Percentiles rank a stretch among this genome's conserved stretches.
Evolutionary conservation across 306 rosid genomes (phyloP).

Genomic region (Trichosanthes cucumerina): DNA sequence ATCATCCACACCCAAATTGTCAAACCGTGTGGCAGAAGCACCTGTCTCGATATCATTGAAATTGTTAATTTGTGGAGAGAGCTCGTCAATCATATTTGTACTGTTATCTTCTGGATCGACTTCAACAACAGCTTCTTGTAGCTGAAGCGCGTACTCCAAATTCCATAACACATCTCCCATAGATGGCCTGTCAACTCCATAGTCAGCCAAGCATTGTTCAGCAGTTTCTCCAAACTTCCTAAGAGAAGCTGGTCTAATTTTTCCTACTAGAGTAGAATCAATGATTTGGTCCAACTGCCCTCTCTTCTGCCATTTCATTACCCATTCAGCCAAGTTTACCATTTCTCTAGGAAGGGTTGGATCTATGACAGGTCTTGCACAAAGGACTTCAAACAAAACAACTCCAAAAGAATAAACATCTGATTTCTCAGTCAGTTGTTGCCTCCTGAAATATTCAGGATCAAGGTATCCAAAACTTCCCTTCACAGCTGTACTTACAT

Average conservation of each 20-base stretch:
- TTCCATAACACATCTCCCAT: slow-evolving; percentile 94
- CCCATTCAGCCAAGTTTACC: slow-evolving; percentile 94
- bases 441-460: slow-evolving; percentile 84
- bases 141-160: slow-evolving; percentile 75
- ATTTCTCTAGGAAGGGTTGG: slow-evolving; percentile 76
- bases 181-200: slow-evolving; percentile 71
- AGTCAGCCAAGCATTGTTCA: slow-evolving; percentile 80
- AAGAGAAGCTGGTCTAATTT: slow-evolving; percentile 63
- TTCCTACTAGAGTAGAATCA: slow-evolving; percentile 50
- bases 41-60: slow-evolving; percentile 25
- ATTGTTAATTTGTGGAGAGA: slow-evolving; percentile 67
- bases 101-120: slow-evolving; percentile 81
- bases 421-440: slow-evolving; percentile 78
- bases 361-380: slow-evolving; percentile 84
- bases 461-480: slow-evolving; percentile 88
- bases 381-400: slow-evolving; percentile 72
- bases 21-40: slow-evolving; percentile 32
- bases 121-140: slow-evolving; percentile 58
- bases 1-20: slow-evolving; percentile 41
- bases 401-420: slow-evolving; percentile 89
- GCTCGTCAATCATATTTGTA: slow-evolving; percentile 74
- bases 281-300: slow-evolving; percentile 77
- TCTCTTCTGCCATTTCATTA: slow-evolving; percentile 76
- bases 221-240: slow-evolving; percentile 84
- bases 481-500: slow-evolving; percentile 80